Percentiles rank a stretch among this genome's conserved stretches.
Evolutionary conservation across 2,329 filamentous ascomycete genomes (phyloP).

Genomic region (Pseudogymnoascus sp.): DNA sequence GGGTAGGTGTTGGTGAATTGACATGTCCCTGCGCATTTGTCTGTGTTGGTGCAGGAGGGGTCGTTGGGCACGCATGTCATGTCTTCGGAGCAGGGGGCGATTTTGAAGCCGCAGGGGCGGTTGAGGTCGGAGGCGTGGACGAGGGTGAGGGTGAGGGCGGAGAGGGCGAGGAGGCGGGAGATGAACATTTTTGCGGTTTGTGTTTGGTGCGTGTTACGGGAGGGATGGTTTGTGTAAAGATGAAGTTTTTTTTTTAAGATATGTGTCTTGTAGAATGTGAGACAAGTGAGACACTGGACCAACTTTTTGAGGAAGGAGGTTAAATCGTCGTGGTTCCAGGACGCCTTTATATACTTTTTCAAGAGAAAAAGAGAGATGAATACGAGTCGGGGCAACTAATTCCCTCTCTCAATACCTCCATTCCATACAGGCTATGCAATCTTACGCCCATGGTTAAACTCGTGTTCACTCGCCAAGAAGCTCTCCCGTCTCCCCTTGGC

Average conservation of each 20-base stretch:
- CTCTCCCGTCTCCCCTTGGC: not conserved
- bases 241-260: no score
- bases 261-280: not conserved
- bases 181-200: not conserved
- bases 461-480: not conserved
- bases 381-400: not conserved
- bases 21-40: not conserved
- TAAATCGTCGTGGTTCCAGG: not conserved
- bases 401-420: not conserved
- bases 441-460: not conserved
- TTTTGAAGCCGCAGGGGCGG: slow-evolving; percentile 30
- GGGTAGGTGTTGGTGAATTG: not conserved
- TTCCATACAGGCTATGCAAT: not conserved
- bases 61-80: slow-evolving; percentile 49
- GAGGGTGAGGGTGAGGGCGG: not conserved
- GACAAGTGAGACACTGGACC: not conserved
- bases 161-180: not conserved
- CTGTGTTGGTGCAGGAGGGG: slow-evolving; percentile 22
- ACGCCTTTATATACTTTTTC: not conserved
- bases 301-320: not conserved
- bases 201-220: no score
- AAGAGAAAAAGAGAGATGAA: not conserved
- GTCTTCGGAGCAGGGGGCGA: slow-evolving; percentile 41
- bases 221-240: no score
- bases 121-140: not conserved